phyloP scores from a whole-genome alignment of 352 stramenopile genomes.

The Peronospora farinosa region DNA sequence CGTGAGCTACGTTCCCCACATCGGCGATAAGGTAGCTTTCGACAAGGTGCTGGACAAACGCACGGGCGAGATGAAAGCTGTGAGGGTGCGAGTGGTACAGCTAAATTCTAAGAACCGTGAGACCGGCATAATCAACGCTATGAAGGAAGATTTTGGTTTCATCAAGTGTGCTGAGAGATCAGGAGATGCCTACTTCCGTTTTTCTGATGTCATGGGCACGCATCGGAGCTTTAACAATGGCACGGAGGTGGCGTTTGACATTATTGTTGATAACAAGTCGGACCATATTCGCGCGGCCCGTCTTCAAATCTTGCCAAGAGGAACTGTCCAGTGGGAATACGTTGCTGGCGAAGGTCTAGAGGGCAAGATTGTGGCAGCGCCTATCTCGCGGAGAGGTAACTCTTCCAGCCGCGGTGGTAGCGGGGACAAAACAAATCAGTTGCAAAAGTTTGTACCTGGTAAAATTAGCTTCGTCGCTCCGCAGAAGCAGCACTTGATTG shows the following conservation, averaged over 20 bases:
- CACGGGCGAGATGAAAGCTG: slow-evolving; percentile 43
- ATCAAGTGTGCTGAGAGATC: slow-evolving; percentile 72
- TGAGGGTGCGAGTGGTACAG: slow-evolving; percentile 55
- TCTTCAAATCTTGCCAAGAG: slow-evolving; percentile 48
- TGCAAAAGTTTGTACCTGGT: slow-evolving; percentile 33
- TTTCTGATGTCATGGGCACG: slow-evolving; percentile 65
- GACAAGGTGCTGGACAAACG: slow-evolving; percentile 72
- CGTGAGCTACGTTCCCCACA: slow-evolving; percentile 52
- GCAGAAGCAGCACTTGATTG: slow-evolving; percentile 42
- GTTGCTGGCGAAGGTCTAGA: slow-evolving; percentile 34
- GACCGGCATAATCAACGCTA: slow-evolving; percentile 51
- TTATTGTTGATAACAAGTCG: slow-evolving; percentile 39
- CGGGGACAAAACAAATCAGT: slow-evolving; percentile 27
- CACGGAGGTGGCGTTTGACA: slow-evolving; percentile 69
- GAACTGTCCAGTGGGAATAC: slow-evolving; percentile 62
- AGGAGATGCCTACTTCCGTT: slow-evolving; percentile 68
- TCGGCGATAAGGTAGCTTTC: slow-evolving; percentile 58
- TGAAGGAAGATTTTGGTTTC: slow-evolving; percentile 81
- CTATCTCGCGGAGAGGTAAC: slow-evolving; percentile 27
- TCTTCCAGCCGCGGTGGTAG: slow-evolving; percentile 25
- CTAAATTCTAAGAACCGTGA: slow-evolving; percentile 66
- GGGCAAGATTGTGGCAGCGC: slow-evolving; percentile 40
- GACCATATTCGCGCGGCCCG: slow-evolving; percentile 57
- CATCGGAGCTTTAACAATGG: slow-evolving; percentile 41
- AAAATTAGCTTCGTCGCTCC: slow-evolving; percentile 37